Conservation (phyloP, 495 filamentous ascomycete species). For the Aspergillus ellipticus region DNA sequence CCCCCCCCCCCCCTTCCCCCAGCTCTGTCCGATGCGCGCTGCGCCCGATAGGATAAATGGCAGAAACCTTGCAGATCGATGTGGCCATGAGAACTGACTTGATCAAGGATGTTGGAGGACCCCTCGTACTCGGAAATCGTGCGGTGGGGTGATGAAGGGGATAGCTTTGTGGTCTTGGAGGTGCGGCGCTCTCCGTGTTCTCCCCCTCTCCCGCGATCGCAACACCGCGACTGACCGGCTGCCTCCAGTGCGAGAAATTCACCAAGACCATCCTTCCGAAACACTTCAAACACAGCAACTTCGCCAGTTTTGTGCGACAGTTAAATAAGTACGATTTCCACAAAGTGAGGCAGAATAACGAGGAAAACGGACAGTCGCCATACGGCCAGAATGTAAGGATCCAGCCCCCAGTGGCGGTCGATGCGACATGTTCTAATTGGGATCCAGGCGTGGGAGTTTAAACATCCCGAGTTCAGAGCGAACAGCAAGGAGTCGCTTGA, state of each 20-base stretch:
- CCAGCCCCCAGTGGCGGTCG: background rate
- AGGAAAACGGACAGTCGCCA: constrained; percentile 85
- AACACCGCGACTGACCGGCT: constrained; percentile 4
- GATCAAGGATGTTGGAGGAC: constrained; percentile 88
- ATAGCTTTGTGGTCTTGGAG: constrained; percentile 97
- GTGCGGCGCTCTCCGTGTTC: constrained; percentile 43
- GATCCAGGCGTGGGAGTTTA: constrained; percentile 90
- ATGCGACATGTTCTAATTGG: constrained; percentile 8
- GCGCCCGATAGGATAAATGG: background rate
- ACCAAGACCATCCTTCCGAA: constrained; percentile 96
- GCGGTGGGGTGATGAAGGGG: constrained; percentile 89
- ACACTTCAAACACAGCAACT: constrained; percentile 99
- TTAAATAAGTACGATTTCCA: constrained; percentile 99
- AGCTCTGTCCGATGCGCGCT: constrained; percentile 11
- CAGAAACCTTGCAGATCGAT: background rate
- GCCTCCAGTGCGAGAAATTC: constrained; percentile 86
- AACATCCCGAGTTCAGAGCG: constrained; percentile 92
- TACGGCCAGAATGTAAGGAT: constrained; percentile 81
- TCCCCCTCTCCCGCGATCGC: constrained; percentile 3
- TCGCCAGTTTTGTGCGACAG: constrained; percentile 97
- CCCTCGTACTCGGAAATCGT: constrained; percentile 89
- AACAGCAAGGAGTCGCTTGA: constrained; percentile 96
- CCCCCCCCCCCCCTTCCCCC: constrained; percentile 11
- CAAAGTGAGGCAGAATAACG: constrained; percentile 95
- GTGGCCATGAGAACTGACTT: background rate